Evolutionary conservation across 2,329 filamentous ascomycete species (phyloP).

Genomic region (Clonostachys rosea): DNA sequence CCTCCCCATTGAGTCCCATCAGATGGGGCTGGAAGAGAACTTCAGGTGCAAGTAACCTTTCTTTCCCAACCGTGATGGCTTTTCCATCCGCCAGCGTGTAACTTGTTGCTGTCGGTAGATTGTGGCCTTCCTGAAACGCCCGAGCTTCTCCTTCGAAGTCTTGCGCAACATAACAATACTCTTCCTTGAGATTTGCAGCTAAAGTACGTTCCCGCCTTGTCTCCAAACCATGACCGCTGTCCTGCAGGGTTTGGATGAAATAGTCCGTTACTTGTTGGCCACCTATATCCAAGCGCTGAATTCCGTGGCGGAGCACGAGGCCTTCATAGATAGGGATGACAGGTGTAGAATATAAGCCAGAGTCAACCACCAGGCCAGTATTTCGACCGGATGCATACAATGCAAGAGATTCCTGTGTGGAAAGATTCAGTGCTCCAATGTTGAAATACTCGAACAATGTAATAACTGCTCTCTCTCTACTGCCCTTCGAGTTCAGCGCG

Average conservation of each 20-base stretch:
- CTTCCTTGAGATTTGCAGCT: constrained; percentile 99
- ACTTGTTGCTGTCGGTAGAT: constrained; percentile 97
- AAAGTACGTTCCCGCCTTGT: constrained; percentile 99
- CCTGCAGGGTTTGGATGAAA: constrained; percentile 99
- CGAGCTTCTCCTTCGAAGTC: constrained; percentile 99
- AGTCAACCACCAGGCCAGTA: constrained; percentile 99
- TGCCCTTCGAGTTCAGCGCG: constrained; percentile 99
- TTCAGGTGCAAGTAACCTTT: constrained; percentile 99
- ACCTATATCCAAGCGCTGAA: constrained; percentile 99
- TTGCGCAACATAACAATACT: constrained; percentile 99
- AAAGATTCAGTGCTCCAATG: constrained; percentile 99
- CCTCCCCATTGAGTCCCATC: constrained; percentile 90
- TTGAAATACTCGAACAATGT: constrained; percentile 99
- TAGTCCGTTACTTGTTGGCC: constrained; percentile 99
- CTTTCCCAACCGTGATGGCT: constrained; percentile 99
- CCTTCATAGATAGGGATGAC: constrained; percentile 99
- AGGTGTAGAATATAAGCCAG: constrained; percentile 99
- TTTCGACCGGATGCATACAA: constrained; percentile 99
- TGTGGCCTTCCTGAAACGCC: constrained; percentile 80
- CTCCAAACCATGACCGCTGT: constrained; percentile 99
- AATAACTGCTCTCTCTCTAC: constrained; percentile 99
- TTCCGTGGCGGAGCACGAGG: constrained; percentile 99
- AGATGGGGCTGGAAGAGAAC: constrained; percentile 99
- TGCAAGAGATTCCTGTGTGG: constrained; percentile 97
- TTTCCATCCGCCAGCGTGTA: constrained; percentile 99